A percentile compares a stretch with the other conserved stretches of the same genome.
Conservation (phyloP, 2,329 filamentous ascomycete genomes). For the Colletotrichum kahawae region DNA sequence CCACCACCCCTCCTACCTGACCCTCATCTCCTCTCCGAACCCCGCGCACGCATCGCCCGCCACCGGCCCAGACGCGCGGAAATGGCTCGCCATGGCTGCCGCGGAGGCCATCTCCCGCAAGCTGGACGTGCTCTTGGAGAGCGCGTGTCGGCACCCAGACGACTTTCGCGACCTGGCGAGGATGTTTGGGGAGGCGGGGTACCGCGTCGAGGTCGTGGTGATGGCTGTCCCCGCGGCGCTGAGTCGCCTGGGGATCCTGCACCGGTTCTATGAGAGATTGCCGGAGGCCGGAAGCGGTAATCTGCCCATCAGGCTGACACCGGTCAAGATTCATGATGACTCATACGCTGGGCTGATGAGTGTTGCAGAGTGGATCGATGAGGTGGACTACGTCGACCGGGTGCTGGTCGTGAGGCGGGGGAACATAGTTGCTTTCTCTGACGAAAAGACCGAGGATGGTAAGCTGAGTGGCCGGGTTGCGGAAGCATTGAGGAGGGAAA, state of each 20-base stretch:
- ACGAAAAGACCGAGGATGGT: background rate
- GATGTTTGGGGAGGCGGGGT: slow-evolving; percentile 37
- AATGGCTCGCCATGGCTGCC: slow-evolving; percentile 48
- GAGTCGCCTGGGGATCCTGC: slow-evolving; percentile 47
- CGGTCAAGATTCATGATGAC: slow-evolving; percentile 49
- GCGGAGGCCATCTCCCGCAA: slow-evolving; percentile 32
- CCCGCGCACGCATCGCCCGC: slow-evolving; percentile 43
- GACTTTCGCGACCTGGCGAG: slow-evolving; percentile 43
- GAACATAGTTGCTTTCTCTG: slow-evolving; percentile 37
- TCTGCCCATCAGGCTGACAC: slow-evolving; percentile 47
- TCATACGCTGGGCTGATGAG: slow-evolving; percentile 44
- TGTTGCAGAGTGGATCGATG: slow-evolving; percentile 43
- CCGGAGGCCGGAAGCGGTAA: slow-evolving; percentile 38
- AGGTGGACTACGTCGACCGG: slow-evolving; percentile 31
- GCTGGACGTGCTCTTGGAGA: slow-evolving; percentile 48
- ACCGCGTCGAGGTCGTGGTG: slow-evolving; percentile 43
- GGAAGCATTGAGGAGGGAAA: slow-evolving; percentile 30
- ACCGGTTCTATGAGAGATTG: slow-evolving; percentile 40
- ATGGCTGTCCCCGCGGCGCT: slow-evolving; percentile 47
- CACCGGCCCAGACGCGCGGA: slow-evolving; percentile 44
- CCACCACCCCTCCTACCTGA: slow-evolving; percentile 48
- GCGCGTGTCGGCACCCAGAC: slow-evolving; percentile 46
- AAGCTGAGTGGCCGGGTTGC: slow-evolving; percentile 19
- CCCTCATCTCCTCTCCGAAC: slow-evolving; percentile 29
- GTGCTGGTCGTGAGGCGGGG: slow-evolving; percentile 45